phyloP scores from a whole-genome alignment of 805 yeast species.

The Saturnispora quitensis region DNA sequence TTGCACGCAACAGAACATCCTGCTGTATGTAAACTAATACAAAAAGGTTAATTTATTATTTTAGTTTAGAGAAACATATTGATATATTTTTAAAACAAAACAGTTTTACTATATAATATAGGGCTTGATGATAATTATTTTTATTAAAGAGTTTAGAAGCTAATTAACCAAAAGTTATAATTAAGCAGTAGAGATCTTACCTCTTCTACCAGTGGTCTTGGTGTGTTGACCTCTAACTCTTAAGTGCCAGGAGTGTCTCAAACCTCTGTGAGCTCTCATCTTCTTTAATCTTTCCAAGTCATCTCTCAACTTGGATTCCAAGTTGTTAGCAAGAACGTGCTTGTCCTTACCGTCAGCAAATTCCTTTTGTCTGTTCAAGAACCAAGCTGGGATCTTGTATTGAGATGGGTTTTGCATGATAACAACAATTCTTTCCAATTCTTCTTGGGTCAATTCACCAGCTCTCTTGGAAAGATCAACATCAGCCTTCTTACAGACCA shows the following conservation, averaged over 20 bases:
- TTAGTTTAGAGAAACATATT: not conserved
- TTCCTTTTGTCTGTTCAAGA: constrained; percentile 99
- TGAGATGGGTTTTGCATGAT: constrained; percentile 99
- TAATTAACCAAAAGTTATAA: constrained; percentile 3
- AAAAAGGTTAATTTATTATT: not conserved
- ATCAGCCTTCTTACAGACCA: constrained; percentile 99
- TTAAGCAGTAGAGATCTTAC: constrained; percentile 39
- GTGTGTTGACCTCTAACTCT: constrained; percentile 99
- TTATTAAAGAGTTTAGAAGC: not conserved
- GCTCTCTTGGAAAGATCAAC: constrained; percentile 98
- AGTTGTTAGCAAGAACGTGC: constrained; percentile 97
- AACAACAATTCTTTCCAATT: constrained; percentile 99
- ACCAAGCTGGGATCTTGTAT: constrained; percentile 99
- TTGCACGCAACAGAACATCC: too few species aligned
- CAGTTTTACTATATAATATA: constrained; percentile 1
- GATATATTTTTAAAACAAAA: constrained; percentile 1
- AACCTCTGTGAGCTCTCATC: constrained; percentile 99
- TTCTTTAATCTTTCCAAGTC: constrained; percentile 99
- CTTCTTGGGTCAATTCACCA: constrained; percentile 99
- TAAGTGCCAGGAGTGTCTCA: constrained; percentile 99
- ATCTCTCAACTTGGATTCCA: constrained; percentile 99
- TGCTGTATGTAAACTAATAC: not conserved
- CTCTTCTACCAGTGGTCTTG: constrained; percentile 99
- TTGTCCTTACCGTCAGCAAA: constrained; percentile 97
- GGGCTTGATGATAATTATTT: not conserved